Evolutionary conservation across 768 basidiomycete species (phyloP), one percentile per base, ranked within the genome.

Genomic region (Boletus fagicola): DNA sequence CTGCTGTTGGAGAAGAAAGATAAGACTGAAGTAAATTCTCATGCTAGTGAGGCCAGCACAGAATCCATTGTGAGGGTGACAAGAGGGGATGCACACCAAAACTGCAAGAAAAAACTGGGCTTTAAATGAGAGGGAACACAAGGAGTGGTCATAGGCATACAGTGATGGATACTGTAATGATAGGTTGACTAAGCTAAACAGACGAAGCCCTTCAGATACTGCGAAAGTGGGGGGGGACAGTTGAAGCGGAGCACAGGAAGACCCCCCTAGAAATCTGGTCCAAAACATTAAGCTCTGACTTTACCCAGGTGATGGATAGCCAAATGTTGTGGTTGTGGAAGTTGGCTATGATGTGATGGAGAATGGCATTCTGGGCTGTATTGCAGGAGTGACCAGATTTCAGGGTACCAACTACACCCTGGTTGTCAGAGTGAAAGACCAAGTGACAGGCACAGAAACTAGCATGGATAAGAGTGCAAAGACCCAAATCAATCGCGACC

Each of bases 361-460:
- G 46, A 10, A 63, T 31, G 0, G 11, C 9, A 9, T 63, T 63
- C 1, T 63, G 61, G 0, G 33, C 26, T 0, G 35, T 0, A 18
- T 24, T 58, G 4, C 30, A 28, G 3, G 58, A 63, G 8, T 28
- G 20, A 3, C 57, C 53, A 0, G 62, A 26, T 4, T 40, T 51
- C 0, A 63, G 24, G 0, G 57, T 48, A 0, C 48, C 26, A 1
- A 82, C 68, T 0, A 79, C 76, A 0, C 76, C 76, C 8, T 61
- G 35, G 54, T 81, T 80, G 58, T 82, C 78, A 0, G 76, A 79
- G 7, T 69, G 68, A 1, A 82, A 52, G 0, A 56, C 43, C 4
- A 78, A 44, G 20, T 68, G 68, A 6, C 58, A 62, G 6, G 68
- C 58, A 0, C 3, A 6, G 33, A 66, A 60, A 1, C 68, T 67